These are phyloP conservation scores for Pulicaria dysenterica DNA, from an alignment of 129 eudicot genomes.

Conservation along the genomic window DNA sequence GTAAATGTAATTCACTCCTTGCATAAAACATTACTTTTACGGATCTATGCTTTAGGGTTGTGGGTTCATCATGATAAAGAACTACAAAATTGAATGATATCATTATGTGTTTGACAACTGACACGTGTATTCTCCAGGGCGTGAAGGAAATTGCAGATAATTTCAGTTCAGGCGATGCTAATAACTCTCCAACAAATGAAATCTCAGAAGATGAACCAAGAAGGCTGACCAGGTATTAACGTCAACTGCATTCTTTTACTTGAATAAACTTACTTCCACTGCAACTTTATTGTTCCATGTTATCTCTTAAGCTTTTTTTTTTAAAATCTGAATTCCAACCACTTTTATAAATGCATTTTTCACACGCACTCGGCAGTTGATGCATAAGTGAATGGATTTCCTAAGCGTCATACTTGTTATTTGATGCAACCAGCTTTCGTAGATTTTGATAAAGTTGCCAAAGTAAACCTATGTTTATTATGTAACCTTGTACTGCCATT, in stretches of 20 bases:
- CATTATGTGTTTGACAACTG: background rate
- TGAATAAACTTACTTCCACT: background rate
- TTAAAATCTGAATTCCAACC: background rate
- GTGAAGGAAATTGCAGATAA: conserved; percentile 34
- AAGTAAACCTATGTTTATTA: background rate
- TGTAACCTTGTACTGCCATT: background rate
- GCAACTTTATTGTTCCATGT: background rate
- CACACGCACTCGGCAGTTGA: too few relatives aligned
- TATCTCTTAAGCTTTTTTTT: background rate
- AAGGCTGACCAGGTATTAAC: conserved; percentile 38
- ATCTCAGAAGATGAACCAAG: conserved; percentile 24
- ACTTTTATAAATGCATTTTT: background rate
- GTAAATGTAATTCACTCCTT: too few relatives aligned
- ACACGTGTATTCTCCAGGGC: conserved; percentile 37
- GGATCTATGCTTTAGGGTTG: too few relatives aligned
- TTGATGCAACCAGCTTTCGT: too few relatives aligned
- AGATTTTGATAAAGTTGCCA: too few relatives aligned
- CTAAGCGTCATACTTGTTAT: background rate
- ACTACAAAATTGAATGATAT: background rate
- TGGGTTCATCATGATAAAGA: background rate
- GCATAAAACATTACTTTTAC: too few relatives aligned
- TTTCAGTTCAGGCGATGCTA: conserved; percentile 8
- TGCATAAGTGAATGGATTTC: background rate
- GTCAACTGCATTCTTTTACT: background rate
- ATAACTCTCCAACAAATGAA: conserved; percentile 12